These are phyloP conservation scores for Paraconiothyrium sp. DNA, from an alignment of 2,329 filamentous ascomycete genomes.

Conservation along the genomic window DNA sequence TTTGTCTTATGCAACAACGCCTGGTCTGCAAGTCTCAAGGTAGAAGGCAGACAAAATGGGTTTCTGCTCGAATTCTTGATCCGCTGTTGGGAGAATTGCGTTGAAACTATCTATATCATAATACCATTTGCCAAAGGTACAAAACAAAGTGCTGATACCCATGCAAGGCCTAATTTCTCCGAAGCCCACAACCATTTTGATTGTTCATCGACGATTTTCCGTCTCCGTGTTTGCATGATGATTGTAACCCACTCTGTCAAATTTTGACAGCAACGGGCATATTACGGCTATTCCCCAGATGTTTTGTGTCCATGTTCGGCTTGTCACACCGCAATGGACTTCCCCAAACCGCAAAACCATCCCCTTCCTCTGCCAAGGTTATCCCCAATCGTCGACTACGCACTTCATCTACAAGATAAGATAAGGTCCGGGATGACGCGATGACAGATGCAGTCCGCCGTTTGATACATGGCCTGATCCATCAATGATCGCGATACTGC, in stretches of 20 bases:
- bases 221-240: background rate
- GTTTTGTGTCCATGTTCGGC: background rate
- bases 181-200: background rate
- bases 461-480: background rate
- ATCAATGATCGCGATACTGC: background rate
- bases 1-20: too few relatives aligned
- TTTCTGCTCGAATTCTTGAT: background rate
- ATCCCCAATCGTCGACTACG: background rate
- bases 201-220: background rate
- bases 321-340: background rate
- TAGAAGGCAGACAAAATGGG: background rate
- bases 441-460: background rate
- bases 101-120: background rate
- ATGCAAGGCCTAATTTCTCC: background rate
- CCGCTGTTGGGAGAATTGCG: background rate
- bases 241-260: background rate
- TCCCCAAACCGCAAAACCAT: constrained; percentile 1
- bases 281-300: background rate
- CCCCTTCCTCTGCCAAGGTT: background rate
- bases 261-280: too few relatives aligned
- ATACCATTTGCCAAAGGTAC: background rate
- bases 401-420: background rate
- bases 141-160: background rate
- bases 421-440: background rate
- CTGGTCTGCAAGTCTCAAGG: background rate